These are phyloP conservation scores for Rhodotorula sp. DNA, from an alignment of 1,284 basidiomycete genomes.

Conservation along the genomic window DNA sequence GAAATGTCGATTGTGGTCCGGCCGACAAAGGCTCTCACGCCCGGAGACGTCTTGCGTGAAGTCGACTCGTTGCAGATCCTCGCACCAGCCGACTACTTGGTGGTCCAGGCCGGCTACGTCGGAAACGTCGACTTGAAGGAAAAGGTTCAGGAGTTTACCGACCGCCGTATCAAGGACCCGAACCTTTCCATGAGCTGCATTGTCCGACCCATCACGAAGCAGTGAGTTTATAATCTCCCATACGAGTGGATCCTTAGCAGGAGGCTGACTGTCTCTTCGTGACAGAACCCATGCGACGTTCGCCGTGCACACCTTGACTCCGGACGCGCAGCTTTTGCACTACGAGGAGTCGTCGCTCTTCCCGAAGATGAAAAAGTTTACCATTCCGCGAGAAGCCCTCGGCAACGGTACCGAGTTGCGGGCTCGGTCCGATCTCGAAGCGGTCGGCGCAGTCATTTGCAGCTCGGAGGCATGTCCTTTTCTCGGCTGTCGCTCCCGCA, in stretches of 20 bases:
- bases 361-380: conserved; percentile 31
- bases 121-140: conserved; percentile 88
- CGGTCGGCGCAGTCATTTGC: conserved; percentile 73
- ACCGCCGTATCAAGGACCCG: conserved; percentile 34
- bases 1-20: conserved; percentile 34
- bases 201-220: conserved; percentile 30
- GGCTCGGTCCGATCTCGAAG: conserved; percentile 43
- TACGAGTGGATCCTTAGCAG: background rate
- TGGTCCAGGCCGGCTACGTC: conserved; percentile 90
- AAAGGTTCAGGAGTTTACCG: conserved; percentile 64
- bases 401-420: conserved; percentile 62
- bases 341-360: conserved; percentile 37
- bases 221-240: conserved; percentile 10
- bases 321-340: conserved; percentile 33
- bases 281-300: conserved; percentile 33
- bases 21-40: conserved; percentile 67
- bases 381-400: conserved; percentile 46
- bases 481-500: background rate
- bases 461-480: conserved; percentile 49
- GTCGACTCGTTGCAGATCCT: conserved; percentile 85
- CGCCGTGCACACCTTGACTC: conserved; percentile 30
- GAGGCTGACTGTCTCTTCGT: conserved; percentile 38
- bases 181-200: conserved; percentile 43
- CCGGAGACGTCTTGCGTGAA: conserved; percentile 94
- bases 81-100: conserved; percentile 75